Conservation (phyloP, 331 rosid species). For the Acacia pycnantha region DNA sequence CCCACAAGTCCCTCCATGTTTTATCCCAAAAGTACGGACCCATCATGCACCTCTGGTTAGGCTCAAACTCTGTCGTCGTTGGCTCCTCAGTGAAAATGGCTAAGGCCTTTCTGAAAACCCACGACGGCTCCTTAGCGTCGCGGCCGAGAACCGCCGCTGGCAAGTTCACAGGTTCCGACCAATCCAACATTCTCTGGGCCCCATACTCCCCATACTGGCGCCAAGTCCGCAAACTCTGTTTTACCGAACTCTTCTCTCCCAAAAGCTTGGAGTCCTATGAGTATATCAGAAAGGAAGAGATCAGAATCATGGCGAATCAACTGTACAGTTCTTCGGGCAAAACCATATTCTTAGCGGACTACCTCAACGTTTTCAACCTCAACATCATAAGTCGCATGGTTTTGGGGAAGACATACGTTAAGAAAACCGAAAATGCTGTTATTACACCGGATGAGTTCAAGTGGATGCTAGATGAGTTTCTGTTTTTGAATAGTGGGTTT, state of each 20-base stretch:
- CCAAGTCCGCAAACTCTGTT: background rate
- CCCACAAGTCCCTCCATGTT: background rate
- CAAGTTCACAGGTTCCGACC: background rate
- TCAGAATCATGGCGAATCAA: background rate
- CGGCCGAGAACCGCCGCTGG: background rate
- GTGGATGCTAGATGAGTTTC: background rate
- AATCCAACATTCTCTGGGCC: background rate
- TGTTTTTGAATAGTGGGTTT: background rate
- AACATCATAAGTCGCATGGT: background rate
- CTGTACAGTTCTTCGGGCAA: background rate
- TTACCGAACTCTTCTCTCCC: background rate
- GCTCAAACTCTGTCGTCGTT: background rate
- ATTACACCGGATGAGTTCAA: background rate
- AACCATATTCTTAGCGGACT: background rate
- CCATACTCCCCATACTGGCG: background rate
- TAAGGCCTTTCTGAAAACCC: background rate
- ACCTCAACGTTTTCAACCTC: background rate
- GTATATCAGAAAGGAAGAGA: background rate
- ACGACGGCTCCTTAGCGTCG: background rate
- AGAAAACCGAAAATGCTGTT: background rate
- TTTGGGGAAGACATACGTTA: background rate
- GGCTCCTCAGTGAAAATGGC: background rate
- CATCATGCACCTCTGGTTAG: background rate
- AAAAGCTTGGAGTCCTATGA: background rate
- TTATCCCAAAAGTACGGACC: background rate